Evolutionary conservation across 805 yeast genomes (phyloP), one percentile per base, ranked within the genome.

Genomic region (Candida dajiaensis): DNA sequence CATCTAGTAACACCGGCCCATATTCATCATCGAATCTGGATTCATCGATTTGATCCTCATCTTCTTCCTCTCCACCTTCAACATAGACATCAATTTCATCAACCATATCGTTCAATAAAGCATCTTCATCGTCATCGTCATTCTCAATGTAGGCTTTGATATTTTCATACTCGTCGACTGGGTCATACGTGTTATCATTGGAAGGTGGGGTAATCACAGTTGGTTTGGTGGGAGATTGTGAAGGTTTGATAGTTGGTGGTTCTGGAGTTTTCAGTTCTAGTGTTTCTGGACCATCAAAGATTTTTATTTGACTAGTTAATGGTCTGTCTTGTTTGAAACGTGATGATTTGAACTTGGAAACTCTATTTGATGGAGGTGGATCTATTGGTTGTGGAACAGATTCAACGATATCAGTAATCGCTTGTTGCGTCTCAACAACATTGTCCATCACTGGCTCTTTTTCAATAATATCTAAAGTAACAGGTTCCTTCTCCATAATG

Each of bases 1-100:
- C 63, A 35, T 73, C 78, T 3, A 63, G 52, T 41, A 77, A 51
- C 44, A 75, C 65, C 19, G 70, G 68, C 0, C 64, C 68, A 16
- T 70, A 70, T 15, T 59, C 68, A 1, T 64, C 67, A 6, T 65
- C 72, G 3, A 61, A 67, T 13, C 59, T 66, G 5, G 62, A 67
- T 10, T 56, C 59, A 3, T 50, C 53, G 3, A 61, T 66, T 18
- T 57, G 64, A 2, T 55, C 61, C 4, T 60, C 63, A 12, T 54
- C 61, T 20, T 53, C 66, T 12, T 67, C 68, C 9, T 59, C 68
- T 3, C 64, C 68, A 3, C 63, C 68, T 21, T 58, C 65, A 4
- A 57, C 65, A 25, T 49, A 56, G 1, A 56, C 61, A 2, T 45
- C 39, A 16, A 59, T 47, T 33, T 50, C 50, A 33, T 54, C 53